Evolutionary conservation across 2,329 filamentous ascomycete genomes (phyloP), one percentile per base, ranked within the genome.

Genomic region (Didymella pinodella): DNA sequence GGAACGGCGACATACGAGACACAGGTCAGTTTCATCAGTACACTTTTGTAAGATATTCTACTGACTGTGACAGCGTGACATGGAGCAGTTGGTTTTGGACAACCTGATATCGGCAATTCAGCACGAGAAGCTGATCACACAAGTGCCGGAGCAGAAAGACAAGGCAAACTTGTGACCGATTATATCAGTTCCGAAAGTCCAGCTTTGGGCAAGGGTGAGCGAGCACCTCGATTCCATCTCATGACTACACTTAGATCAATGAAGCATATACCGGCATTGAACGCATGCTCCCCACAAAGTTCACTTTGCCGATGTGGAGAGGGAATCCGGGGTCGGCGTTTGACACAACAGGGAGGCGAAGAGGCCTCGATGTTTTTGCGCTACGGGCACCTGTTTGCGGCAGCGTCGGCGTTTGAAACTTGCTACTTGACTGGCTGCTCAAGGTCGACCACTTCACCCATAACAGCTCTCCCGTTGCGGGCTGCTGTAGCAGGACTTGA

Each of bases 1-100:
- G 86, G 85, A 20, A 88, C 85, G 1, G 81, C 77, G 59, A 87
- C 85, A 11, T 83, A 80, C 67, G 85, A 88, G 73, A 87, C 85
- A 22, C 85, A 87, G 75, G 83, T 76, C 56, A 64, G 72, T 62
- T 16, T 22, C 22, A 47, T 14, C 26, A 6, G 14, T 11, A 28
- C 1, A 0, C 2, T 18, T 12, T 20, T 18, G 5, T 47, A 7
- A 4, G 38, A 16, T 0, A 8, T 3, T 8, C 10, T 38, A 55
- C 66, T 71, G 48, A 71, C 54, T 47, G 29, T 26, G 18, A 22
- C 4, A 78, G 74, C 74, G 81, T 63, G 84, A 86, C 54, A 88
- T 87, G 85, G 85, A 88, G 71, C 67, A 86, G 51, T 69, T 87
- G 63, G 85, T 87, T 18, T 61, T 88, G 69, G 80, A 85, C 31